Conservation (phyloP, 2,329 filamentous ascomycete species). For the Alternaria burnsii region DNA sequence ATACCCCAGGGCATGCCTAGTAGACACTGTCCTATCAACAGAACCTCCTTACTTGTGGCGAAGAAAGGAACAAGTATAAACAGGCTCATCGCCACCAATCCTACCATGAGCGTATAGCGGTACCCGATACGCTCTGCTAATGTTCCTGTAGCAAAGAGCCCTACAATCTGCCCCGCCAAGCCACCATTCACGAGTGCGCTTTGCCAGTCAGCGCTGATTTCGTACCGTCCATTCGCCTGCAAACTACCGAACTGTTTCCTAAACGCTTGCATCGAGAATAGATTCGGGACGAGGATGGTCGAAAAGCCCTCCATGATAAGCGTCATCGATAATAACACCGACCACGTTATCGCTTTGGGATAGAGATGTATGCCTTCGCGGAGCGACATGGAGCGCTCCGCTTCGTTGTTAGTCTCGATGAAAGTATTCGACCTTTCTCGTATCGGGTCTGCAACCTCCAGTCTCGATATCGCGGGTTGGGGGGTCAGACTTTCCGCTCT, state of each 20-base stretch:
- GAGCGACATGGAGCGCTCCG: constrained; percentile 54
- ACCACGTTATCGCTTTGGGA: constrained; percentile 85
- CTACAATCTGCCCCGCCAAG: constrained; percentile 51
- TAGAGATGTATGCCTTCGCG: constrained; percentile 77
- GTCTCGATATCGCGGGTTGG: neutral
- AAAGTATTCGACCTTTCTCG: neutral
- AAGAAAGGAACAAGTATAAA: constrained; percentile 29
- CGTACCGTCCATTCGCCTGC: constrained; percentile 29
- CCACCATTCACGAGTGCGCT: constrained; percentile 53
- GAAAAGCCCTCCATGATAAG: constrained; percentile 91
- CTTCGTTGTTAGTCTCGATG: neutral
- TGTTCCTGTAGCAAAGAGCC: constrained; percentile 53
- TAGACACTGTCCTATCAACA: constrained; percentile 27
- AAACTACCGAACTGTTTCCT: constrained; percentile 46
- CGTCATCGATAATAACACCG: constrained; percentile 79
- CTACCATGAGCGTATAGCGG: constrained; percentile 22
- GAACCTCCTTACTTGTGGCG: constrained; percentile 16
- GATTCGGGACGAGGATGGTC: constrained; percentile 78
- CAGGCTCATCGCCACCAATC: constrained; percentile 13
- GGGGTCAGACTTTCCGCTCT: neutral
- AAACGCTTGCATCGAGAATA: constrained; percentile 62
- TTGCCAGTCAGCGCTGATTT: constrained; percentile 54
- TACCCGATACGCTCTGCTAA: constrained; percentile 51
- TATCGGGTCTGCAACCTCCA: neutral
- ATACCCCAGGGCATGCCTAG: constrained; percentile 52